Base-by-base conservation (phyloP, 345 rosid species). In the Salix purpurea region DNA sequence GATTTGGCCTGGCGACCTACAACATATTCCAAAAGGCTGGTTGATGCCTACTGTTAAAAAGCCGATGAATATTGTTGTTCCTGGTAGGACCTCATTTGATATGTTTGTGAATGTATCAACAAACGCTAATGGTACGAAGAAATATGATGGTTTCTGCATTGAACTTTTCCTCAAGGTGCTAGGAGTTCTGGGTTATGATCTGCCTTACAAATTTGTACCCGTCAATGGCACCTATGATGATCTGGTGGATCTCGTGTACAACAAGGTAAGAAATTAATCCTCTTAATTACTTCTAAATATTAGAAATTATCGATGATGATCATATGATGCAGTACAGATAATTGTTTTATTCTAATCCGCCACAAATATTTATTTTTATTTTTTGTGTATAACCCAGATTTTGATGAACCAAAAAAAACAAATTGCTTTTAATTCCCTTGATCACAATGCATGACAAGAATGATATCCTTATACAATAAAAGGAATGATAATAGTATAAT, bases 11-110 rank as follows among this genome's bases (percentile, higher is more conserved):
- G 85, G 79, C 62, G 78, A 67, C 39, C 21, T 32, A 1, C 73
- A 68, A 18, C 16, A 21, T 39, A 72, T 30, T 30, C 87, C 89
- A 0, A 83, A 81, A 80, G 89, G 90, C 16, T 83, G 85, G 82
- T 73, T 73, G 66, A 82, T 80, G 85, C 89, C 85, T 7, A 77
- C 83, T 0, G 4, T 56, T 19, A 28, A 24, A 3, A 81, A 76
- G n/a, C 85, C 71, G 6, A 56, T 89, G 88, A 72, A 4, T 15
- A 85, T 90, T 16, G 93, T 84, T 54, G 87, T 90, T 70, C 91
- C 91, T 1, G 80, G 60, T 1, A 81, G 75, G 42, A 85, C 89
- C 1, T 23, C 82, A 11, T 88, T 90, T 15, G 76, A 83, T 42
- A 83, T 61, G 74, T 90, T 90, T 52, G 90, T 87, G 15, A 85